A percentile compares a stretch with the other conserved stretches of the same genome.
These are phyloP conservation scores for Gynandropsis gynandra DNA, from an alignment of 345 rosid genomes.

Conservation along the genomic window DNA sequence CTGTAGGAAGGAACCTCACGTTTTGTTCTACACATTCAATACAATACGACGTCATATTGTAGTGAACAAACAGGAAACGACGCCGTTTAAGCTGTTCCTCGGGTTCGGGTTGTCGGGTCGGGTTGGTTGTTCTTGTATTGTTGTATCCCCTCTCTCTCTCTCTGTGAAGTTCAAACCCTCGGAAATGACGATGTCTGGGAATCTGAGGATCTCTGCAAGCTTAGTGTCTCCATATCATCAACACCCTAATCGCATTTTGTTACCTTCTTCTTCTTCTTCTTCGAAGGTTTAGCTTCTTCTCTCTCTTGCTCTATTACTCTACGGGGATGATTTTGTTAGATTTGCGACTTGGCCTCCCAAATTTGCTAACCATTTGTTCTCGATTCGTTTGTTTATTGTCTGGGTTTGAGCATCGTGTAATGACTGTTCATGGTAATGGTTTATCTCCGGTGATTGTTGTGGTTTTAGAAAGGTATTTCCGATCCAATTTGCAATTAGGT, in stretches of 20 bases:
- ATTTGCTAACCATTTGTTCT: not conserved
- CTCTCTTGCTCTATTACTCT: not conserved
- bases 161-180: conserved; percentile 9
- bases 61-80: not conserved
- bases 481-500: not conserved
- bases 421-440: not conserved
- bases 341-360: not conserved
- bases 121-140: too few species aligned
- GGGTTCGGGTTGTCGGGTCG: conserved; percentile 13
- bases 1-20: not conserved
- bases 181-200: conserved; percentile 55
- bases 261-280: conserved; percentile 45
- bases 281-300: conserved; percentile 37
- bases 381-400: conserved; percentile 8
- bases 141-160: conserved; percentile 20
- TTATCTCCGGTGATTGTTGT: not conserved
- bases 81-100: not conserved
- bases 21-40: not conserved
- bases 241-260: conserved; percentile 36
- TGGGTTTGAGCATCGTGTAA: not conserved
- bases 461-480: not conserved
- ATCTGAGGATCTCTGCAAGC: conserved; percentile 60
- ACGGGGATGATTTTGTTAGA: not conserved
- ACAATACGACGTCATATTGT: not conserved
- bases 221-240: conserved; percentile 42